Evolutionary conservation across 2,329 filamentous ascomycete species (phyloP).

Genomic region (Fusarium dlaminii): DNA sequence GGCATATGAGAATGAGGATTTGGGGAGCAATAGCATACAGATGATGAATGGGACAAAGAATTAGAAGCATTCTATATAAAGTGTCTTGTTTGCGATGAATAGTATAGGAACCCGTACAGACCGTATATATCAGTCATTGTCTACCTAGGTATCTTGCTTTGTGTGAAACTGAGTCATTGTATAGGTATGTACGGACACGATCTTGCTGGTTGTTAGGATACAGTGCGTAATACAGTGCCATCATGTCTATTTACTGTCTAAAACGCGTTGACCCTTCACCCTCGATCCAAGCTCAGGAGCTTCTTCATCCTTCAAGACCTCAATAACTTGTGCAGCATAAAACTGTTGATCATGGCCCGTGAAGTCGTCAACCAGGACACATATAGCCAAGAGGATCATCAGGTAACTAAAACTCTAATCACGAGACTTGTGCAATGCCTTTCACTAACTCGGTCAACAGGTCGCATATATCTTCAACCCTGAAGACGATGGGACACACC

Average conservation of each 20-base stretch:
- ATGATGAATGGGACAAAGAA: conserved; percentile 39
- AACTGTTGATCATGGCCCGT: conserved; percentile 35
- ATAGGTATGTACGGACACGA: background rate
- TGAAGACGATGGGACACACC: conserved; percentile 49
- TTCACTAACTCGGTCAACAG: conserved; percentile 50
- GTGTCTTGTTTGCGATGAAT: background rate
- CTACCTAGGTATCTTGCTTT: background rate
- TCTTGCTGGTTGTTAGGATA: conserved; percentile 3
- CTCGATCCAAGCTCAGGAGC: conserved; percentile 9
- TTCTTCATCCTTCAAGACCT: background rate
- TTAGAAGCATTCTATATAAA: conserved; percentile 26
- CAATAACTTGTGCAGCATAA: background rate
- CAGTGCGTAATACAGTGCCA: conserved; percentile 32
- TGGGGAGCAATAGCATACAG: conserved; percentile 41
- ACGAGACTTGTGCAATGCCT: background rate
- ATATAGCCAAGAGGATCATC: conserved; percentile 56
- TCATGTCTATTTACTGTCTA: conserved; percentile 12
- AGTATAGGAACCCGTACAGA: background rate
- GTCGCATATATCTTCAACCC: conserved; percentile 71
- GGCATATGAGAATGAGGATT: conserved; percentile 34
- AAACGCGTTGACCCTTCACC: conserved; percentile 34
- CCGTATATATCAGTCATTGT: background rate
- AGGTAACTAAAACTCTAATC: conserved; percentile 45
- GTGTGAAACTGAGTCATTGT: background rate
- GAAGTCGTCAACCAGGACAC: conserved; percentile 36